Percentiles rank a stretch among this genome's conserved stretches.
phyloP scores from a whole-genome alignment of 768 basidiomycete genomes.

The Lentinula guzmanii region DNA sequence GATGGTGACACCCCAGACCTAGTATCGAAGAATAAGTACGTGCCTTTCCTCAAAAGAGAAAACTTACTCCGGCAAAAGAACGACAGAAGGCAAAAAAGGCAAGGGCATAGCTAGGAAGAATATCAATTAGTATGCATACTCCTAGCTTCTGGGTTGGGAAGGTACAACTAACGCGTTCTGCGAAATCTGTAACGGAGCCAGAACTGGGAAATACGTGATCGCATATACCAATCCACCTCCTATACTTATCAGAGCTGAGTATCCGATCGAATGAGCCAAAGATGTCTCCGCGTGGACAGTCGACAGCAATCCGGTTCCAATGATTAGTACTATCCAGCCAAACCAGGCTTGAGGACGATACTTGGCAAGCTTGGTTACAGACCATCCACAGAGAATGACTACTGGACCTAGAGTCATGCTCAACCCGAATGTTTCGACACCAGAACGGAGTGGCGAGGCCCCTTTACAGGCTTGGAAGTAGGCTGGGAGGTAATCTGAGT shows the following conservation, averaged over 20 bases:
- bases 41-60: not conserved
- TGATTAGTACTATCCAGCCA: slow-evolving; percentile 21
- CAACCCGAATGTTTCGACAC: slow-evolving; percentile 7
- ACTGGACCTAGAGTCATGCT: slow-evolving; percentile 5
- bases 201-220: slow-evolving; percentile 35
- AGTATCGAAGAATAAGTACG: not conserved
- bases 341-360: slow-evolving; percentile 28
- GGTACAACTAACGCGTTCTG: slow-evolving; percentile 24
- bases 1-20: slow-evolving; percentile 49
- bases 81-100: slow-evolving; percentile 35
- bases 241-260: slow-evolving; percentile 15
- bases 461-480: slow-evolving; percentile 38
- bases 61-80: slow-evolving; percentile 25
- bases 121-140: not conserved
- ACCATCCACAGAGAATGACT: slow-evolving; percentile 24
- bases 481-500: slow-evolving; percentile 12
- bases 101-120: slow-evolving; percentile 24
- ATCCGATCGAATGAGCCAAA: slow-evolving; percentile 17
- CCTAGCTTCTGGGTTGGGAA: no score
- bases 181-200: slow-evolving; percentile 35
- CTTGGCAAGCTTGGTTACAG: slow-evolving; percentile 17
- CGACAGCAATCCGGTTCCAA: slow-evolving; percentile 30
- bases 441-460: slow-evolving; percentile 23
- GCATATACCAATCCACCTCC: slow-evolving; percentile 20
- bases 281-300: slow-evolving; percentile 19